Evolutionary conservation across 495 filamentous ascomycete species (phyloP).

Genomic region (Cenococcum geophilum): DNA sequence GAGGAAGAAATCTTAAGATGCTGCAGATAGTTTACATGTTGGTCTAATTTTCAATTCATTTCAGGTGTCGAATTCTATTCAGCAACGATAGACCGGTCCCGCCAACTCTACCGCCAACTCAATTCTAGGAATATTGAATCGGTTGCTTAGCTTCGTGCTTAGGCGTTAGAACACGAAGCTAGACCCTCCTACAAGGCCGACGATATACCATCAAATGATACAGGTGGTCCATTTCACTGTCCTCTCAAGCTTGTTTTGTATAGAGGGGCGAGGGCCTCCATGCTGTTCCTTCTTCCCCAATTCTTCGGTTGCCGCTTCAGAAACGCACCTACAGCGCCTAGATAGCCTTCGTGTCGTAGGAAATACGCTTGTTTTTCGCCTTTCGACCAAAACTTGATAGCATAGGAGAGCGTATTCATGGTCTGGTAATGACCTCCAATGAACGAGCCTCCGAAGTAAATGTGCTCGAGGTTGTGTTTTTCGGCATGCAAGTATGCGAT

Average conservation of each 20-base stretch:
- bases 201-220: no score
- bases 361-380: conserved; percentile 95
- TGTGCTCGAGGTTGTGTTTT: conserved; percentile 81
- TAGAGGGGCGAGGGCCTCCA: conserved; percentile 37
- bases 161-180: no score
- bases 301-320: conserved; percentile 82
- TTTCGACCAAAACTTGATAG: conserved; percentile 95
- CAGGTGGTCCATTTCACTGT: background rate
- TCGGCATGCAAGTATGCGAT: conserved; percentile 93
- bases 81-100: no score
- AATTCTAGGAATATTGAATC: no score
- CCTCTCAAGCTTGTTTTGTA: background rate
- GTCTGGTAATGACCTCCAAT: conserved; percentile 95
- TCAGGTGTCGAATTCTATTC: no score
- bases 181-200: no score
- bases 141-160: no score
- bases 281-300: conserved; percentile 80
- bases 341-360: conserved; percentile 88
- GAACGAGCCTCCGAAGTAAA: conserved; percentile 96
- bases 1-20: no score
- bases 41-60: no score
- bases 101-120: no score
- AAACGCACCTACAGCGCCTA: conserved; percentile 95
- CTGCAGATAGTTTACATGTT: no score
- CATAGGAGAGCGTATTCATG: conserved; percentile 92